Evolutionary conservation across 2,329 filamentous ascomycete species (phyloP).

Genomic region (Colletotrichum melonis): DNA sequence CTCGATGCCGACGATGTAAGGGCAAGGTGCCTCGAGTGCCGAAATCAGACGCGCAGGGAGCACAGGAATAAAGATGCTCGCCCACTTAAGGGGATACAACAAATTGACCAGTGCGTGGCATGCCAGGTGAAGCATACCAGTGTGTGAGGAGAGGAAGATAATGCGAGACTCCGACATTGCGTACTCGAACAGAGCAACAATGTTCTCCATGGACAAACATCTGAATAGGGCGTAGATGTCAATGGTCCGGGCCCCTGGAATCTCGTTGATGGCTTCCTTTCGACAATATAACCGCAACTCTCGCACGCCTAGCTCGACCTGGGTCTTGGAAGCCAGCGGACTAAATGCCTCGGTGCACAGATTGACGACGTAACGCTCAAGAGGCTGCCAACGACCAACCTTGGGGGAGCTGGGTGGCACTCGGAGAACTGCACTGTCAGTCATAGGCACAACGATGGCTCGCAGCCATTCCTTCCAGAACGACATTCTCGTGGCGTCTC

Average conservation of each 20-base stretch:
- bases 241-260: conserved; percentile 89
- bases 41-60: conserved; percentile 89
- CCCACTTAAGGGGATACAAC: conserved; percentile 92
- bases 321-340: conserved; percentile 92
- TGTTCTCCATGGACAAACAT: conserved; percentile 89
- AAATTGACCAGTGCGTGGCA: conserved; percentile 88
- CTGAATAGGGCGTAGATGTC: conserved; percentile 95
- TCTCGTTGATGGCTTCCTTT: conserved; percentile 91
- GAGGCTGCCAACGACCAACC: conserved; percentile 93
- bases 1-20: conserved; percentile 97
- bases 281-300: conserved; percentile 93
- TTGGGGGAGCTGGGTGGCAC: conserved; percentile 90
- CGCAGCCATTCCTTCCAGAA: conserved; percentile 99
- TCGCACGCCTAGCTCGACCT: conserved; percentile 90
- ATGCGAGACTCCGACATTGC: conserved; percentile 93
- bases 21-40: conserved; percentile 92
- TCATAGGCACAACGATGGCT: conserved; percentile 95
- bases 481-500: conserved; percentile 82
- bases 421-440: conserved; percentile 82
- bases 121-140: conserved; percentile 94
- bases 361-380: conserved; percentile 97
- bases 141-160: conserved; percentile 95
- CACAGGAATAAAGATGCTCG: conserved; percentile 92
- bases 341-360: conserved; percentile 95
- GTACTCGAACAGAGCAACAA: conserved; percentile 93